These are phyloP conservation scores for Podospora anserina DNA, from an alignment of 495 filamentous ascomycete species.

Conservation along the genomic window DNA sequence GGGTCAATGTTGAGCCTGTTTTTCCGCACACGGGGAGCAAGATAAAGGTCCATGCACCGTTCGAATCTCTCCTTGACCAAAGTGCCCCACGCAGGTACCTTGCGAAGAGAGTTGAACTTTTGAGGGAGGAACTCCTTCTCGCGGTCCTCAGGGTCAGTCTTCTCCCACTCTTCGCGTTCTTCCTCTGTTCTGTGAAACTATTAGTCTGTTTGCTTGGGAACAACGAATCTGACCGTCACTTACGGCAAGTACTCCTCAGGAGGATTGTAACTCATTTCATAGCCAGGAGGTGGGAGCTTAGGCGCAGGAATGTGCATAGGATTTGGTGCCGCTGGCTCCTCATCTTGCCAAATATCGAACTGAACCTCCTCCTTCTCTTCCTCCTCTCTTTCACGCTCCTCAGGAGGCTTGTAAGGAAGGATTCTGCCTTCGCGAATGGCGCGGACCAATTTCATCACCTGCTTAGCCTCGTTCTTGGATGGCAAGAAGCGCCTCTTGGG, in stretches of 20 bases:
- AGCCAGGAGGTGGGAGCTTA: constrained; percentile 88
- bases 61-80: constrained; percentile 96
- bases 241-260: constrained; percentile 85
- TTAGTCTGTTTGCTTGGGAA: constrained; percentile 2
- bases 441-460: constrained; percentile 96
- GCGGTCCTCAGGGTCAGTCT: constrained; percentile 82
- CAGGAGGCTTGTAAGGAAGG: constrained; percentile 79
- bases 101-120: constrained; percentile 76
- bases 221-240: neutral
- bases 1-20: constrained; percentile 97
- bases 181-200: constrained; percentile 51
- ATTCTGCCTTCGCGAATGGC: constrained; percentile 94
- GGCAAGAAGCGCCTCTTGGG: constrained; percentile 94
- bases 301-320: constrained; percentile 95
- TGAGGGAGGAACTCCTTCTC: constrained; percentile 84
- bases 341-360: constrained; percentile 95
- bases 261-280: constrained; percentile 95
- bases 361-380: constrained; percentile 61
- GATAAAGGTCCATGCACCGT: constrained; percentile 88
- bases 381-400: constrained; percentile 68
- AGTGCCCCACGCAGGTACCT: constrained; percentile 86
- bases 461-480: constrained; percentile 96
- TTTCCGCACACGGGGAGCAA: constrained; percentile 85
- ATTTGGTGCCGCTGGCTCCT: constrained; percentile 76
- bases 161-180: constrained; percentile 86